Conservation (phyloP, 2,329 filamentous ascomycete genomes). For the Xylariaceae sp. region DNA sequence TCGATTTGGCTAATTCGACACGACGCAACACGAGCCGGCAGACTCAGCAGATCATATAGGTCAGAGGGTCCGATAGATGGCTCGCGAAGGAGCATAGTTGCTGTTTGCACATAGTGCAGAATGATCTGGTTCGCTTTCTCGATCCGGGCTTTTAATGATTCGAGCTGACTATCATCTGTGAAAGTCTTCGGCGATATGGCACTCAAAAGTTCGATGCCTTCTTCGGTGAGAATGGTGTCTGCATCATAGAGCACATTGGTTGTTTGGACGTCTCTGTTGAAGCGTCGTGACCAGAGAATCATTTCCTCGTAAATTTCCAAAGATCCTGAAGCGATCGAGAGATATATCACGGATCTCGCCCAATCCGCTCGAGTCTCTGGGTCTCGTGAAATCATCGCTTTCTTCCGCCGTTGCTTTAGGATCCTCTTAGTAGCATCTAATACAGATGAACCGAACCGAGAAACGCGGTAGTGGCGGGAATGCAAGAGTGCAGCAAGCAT, state of each 20-base stretch:
- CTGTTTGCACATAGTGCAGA: constrained; percentile 7
- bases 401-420: constrained; percentile 1
- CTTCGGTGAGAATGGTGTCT: constrained; percentile 2
- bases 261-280: constrained; percentile 7
- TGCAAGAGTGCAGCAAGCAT: not conserved
- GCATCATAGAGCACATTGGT: constrained; percentile 1
- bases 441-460: not conserved
- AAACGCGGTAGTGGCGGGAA: not conserved
- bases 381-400: constrained; percentile 1
- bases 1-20: not conserved
- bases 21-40: not conserved
- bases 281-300: constrained; percentile 13
- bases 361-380: constrained; percentile 3
- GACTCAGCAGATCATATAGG: not conserved
- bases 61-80: constrained; percentile 1
- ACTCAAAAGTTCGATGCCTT: constrained; percentile 7
- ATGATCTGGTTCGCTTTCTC: constrained; percentile 11
- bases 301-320: constrained; percentile 11
- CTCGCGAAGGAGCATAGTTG: constrained; percentile 3
- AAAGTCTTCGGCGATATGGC: not conserved
- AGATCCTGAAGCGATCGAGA: constrained; percentile 13
- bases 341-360: constrained; percentile 5
- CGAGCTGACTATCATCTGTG: not conserved
- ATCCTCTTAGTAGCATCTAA: not conserved
- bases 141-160: constrained; percentile 1